Conservation (phyloP, 306 rosid genomes). For the Dryas alaskensis region DNA sequence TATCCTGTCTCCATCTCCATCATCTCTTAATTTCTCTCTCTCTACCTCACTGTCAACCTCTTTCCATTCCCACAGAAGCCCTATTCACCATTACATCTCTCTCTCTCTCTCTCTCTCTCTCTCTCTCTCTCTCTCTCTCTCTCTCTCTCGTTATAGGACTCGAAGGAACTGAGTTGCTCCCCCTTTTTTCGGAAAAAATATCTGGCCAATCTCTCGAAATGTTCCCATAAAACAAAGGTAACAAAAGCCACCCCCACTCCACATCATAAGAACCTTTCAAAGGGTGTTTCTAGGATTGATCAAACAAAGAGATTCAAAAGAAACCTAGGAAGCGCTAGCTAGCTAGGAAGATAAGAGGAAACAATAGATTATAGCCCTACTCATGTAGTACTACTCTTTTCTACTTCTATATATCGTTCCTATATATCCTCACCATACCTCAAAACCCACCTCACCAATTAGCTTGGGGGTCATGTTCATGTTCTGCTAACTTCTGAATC, state of each 20-base stretch:
- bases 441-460: not conserved
- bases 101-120: not conserved
- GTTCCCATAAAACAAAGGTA: slow-evolving; percentile 31
- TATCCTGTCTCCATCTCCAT: slow-evolving; percentile 57
- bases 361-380: not conserved
- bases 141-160: not conserved
- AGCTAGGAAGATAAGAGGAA: not conserved
- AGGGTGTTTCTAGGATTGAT: slow-evolving; percentile 50
- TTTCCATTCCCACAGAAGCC: slow-evolving; percentile 52
- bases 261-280: slow-evolving; percentile 36
- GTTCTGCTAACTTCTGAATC: too few relatives aligned
- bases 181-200: slow-evolving; percentile 23
- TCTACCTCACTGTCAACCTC: slow-evolving; percentile 45
- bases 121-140: slow-evolving; percentile 2
- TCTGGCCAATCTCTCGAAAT: slow-evolving; percentile 29
- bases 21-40: slow-evolving; percentile 26
- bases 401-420: not conserved
- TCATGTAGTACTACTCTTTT: not conserved
- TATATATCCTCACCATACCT: not conserved
- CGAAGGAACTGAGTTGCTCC: slow-evolving; percentile 26
- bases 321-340: slow-evolving; percentile 23
- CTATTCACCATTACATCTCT: slow-evolving; percentile 21
- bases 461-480: not conserved
- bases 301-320: slow-evolving; percentile 39
- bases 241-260: slow-evolving; percentile 27